Base-by-base conservation (phyloP, 306 rosid genomes). In the Cicer bijugum region DNA sequence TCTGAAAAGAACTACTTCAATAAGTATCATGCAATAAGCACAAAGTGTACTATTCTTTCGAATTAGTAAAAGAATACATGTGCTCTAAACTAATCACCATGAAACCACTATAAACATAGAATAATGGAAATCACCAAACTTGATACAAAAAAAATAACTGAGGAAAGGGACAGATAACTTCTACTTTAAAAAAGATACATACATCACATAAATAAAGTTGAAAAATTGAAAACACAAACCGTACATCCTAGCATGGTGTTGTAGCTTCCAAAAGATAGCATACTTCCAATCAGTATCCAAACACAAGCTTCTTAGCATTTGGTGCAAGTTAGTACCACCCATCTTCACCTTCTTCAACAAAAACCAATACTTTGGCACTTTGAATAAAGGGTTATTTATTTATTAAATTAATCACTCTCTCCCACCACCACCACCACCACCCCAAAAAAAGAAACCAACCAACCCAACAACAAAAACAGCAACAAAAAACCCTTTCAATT, bases 211-310 rank as follows among this genome's bases (percentile, higher is more conserved):
- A 64, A 43, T 37, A 76, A 38, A 48, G 16, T 15, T 35, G 14
- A 33, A 55, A 56, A 1, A 48, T 38, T 60, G 40, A 0, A 14
- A 55, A 4, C 1, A 71, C 51, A 73, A 77, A 67, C 57, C 94
- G 68, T 84, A 94, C 98, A 88, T 85, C 71, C 90, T 82, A 89
- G 92, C 83, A 48, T 88, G 92, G 80, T 86, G 88, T 74, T 85
- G 86, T 84, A 94, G 92, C 81, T 89, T 91, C 98, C 98, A 94
- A 79, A 88, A 91, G 86, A 91, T 87, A 77, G 97, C 98, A 50
- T 89, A 94, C 76, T 88, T 94, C 98, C 98, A 94, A 63, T 86
- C 89, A 14, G 91, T 85, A 76, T 86, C 85, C 43, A 82, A 86
- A 75, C 98, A 94, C 58, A 94, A 86, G 84, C 86, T 91, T 82